phyloP scores from a whole-genome alignment of 2,329 filamentous ascomycete species.

The Diplocarpon mali region DNA sequence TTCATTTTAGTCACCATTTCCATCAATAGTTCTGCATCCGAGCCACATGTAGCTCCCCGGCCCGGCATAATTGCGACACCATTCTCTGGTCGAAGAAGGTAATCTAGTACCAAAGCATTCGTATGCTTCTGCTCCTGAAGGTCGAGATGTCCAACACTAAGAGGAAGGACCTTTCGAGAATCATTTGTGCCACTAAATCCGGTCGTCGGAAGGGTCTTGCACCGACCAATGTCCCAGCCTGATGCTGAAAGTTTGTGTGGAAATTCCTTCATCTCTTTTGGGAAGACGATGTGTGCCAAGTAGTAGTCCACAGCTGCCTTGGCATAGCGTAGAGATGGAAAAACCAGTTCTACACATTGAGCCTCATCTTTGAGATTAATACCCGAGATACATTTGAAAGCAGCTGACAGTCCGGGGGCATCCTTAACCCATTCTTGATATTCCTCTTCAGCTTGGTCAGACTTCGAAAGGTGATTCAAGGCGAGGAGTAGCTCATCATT shows the following conservation, averaged over 20 bases:
- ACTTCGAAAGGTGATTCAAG: conserved; percentile 14
- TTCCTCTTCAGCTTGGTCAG: conserved; percentile 40
- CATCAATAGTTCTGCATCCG: conserved; percentile 37
- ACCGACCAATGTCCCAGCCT: conserved; percentile 52
- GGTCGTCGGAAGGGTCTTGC: conserved; percentile 38
- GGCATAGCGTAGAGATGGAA: conserved; percentile 39
- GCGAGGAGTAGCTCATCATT: conserved; percentile 34
- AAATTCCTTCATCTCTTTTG: conserved; percentile 52
- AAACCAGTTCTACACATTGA: conserved; percentile 39
- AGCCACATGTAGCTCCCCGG: conserved; percentile 15
- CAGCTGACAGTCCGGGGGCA: conserved; percentile 24
- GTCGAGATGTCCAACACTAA: conserved; percentile 49
- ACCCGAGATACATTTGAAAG: conserved; percentile 33
- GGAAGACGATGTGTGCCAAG: conserved; percentile 46
- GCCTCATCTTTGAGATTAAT: conserved; percentile 47
- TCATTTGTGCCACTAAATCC: conserved; percentile 66
- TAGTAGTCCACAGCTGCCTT: conserved; percentile 54
- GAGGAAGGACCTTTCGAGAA: conserved; percentile 42
- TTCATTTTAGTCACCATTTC: conserved; percentile 31
- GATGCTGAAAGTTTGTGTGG: conserved; percentile 51
- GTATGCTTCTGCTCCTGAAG: conserved; percentile 46
- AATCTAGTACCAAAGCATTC: conserved; percentile 52
- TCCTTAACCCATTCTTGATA: conserved; percentile 39
- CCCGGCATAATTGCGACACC: conserved; percentile 25
- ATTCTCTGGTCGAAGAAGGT: conserved; percentile 46